Base-by-base conservation (phyloP, 2,329 filamentous ascomycete species). In the Ophiocordyceps camponoti-saundersi region DNA sequence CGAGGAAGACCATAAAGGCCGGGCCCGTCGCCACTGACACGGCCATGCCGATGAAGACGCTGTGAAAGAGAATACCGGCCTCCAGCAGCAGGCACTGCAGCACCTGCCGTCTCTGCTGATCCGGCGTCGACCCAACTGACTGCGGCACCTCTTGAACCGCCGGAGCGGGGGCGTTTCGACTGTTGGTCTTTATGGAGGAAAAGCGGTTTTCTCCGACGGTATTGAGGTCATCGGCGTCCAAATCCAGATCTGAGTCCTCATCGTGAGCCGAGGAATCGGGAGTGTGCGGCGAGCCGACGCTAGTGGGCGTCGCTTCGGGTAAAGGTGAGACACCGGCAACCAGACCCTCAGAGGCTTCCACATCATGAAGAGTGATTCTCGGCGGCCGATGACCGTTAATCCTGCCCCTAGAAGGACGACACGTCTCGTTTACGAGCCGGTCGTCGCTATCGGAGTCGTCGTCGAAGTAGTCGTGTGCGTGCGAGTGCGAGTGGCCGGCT, bases 41-140 rank as follows among this genome's bases (percentile, higher is more conserved):
- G 4, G 85, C 84, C 83, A 90, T 89, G 51, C 85, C 85, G 55
- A 92, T 90, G 57, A 92, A 92, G 47, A 92, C 72, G 57, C 79
- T 85, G 66, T 92, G 85, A 59, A 90, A 90, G 16, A 92, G 71
- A 50, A 92, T 90, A 20, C 85, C 85, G 0, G 84, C 84, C 63
- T 90, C 85, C 3, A 92, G 73, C 22, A 92, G 71, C 43, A 90
- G 67, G 53, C 85, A 89, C 61, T 92, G 85, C 11, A 89, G 66
- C 54, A 89, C 71, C 52, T 82, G 73, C 12, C 80, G 73, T 56
- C 80, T 75, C 49, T 75, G 72, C 62, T 82, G 69, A 57, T 85
- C 71, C 44, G 74, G 59, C 36, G 61, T 53, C 52, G 44, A 39
- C 54, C 46, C 3, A 53, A 50, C 5, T 59, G 52, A 36, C 59